A percentile compares a stretch with the other conserved stretches of the same genome.
These are phyloP conservation scores for Senna siamea DNA, from an alignment of 306 rosid species.

Conservation along the genomic window DNA sequence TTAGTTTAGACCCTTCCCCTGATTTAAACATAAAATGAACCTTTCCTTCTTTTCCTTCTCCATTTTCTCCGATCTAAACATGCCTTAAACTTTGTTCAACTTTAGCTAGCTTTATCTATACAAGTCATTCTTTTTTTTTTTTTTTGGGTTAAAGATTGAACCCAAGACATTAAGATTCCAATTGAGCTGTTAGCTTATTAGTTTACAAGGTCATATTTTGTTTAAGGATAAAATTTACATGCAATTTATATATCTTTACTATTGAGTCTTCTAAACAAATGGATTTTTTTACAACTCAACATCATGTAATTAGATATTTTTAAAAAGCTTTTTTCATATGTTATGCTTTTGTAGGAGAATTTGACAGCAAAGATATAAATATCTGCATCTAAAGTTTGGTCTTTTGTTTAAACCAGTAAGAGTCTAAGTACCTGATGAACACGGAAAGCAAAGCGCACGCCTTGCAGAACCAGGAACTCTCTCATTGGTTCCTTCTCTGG, in stretches of 20 bases:
- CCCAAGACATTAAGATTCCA: not conserved
- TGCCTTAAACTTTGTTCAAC: not conserved
- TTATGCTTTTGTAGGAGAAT: too few species aligned
- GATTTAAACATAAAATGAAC: not conserved
- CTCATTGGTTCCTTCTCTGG: constrained; percentile 77
- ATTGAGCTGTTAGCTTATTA: not conserved
- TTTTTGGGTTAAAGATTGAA: not conserved
- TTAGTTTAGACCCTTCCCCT: not conserved
- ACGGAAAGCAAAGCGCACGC: constrained; percentile 89
- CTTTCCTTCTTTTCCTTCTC: not conserved
- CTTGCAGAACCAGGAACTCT: constrained; percentile 80
- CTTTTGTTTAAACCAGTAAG: not conserved
- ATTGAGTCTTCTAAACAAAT: too few species aligned
- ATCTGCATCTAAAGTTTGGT: too few species aligned
- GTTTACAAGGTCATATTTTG: too few species aligned
- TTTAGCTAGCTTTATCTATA: not conserved
- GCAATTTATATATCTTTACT: too few species aligned
- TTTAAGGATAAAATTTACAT: too few species aligned
- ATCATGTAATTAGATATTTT: too few species aligned
- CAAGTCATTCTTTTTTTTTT: not conserved
- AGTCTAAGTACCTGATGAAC: constrained; percentile 75
- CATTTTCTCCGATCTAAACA: not conserved
- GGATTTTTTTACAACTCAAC: too few species aligned
- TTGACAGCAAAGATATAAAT: too few species aligned
- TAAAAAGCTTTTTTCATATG: too few species aligned